These are phyloP conservation scores for Boletellus ananas DNA, from an alignment of 768 basidiomycete genomes.

Conservation along the genomic window DNA sequence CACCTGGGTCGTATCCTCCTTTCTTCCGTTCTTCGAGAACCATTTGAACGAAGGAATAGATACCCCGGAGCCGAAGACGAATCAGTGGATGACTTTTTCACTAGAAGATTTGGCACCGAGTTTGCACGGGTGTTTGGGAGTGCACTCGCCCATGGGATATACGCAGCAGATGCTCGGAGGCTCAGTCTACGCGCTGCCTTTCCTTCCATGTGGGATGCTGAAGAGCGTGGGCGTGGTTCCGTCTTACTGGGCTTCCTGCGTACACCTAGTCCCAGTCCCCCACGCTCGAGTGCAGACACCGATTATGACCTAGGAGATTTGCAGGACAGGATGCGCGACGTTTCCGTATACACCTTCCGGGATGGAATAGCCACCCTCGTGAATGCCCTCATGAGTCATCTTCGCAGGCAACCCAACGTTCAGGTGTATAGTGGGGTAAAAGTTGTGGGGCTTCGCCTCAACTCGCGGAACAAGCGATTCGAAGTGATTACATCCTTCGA, in stretches of 20 bases:
- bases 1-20: constrained; percentile 45
- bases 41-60: constrained; percentile 47
- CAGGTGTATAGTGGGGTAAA: constrained; percentile 44
- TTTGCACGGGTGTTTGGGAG: constrained; percentile 76
- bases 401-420: constrained; percentile 54
- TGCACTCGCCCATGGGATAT: constrained; percentile 88
- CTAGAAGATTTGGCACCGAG: constrained; percentile 64
- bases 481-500: constrained; percentile 36
- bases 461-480: constrained; percentile 35
- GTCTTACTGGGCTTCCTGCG: constrained; percentile 57
- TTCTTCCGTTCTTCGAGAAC: constrained; percentile 54
- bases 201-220: constrained; percentile 67
- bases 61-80: constrained; percentile 56
- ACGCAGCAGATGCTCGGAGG: constrained; percentile 76
- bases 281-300: constrained; percentile 4
- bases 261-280: constrained; percentile 12
- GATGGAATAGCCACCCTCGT: constrained; percentile 73
- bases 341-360: constrained; percentile 77
- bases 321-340: constrained; percentile 45
- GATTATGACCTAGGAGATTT: constrained; percentile 51
- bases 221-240: constrained; percentile 64
- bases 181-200: constrained; percentile 79
- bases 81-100: constrained; percentile 73
- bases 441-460: constrained; percentile 34
- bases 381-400: constrained; percentile 44